phyloP scores from a whole-genome alignment of 208 protist genomes.

The Tetramitus jugosus region DNA sequence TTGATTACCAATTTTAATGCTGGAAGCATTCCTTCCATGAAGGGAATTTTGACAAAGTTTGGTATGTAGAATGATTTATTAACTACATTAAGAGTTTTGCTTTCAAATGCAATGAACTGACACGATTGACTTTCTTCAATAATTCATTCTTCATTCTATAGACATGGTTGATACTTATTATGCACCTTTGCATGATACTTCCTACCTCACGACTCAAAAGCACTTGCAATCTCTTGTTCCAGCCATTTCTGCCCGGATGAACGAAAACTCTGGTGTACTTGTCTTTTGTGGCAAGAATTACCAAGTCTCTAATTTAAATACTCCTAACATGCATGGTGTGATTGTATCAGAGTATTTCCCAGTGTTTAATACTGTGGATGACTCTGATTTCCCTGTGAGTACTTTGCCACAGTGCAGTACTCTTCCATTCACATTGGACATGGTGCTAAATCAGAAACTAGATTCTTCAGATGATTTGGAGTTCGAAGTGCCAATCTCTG shows the following conservation, averaged over 20 bases:
- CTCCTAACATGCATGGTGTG: neutral
- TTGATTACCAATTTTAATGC: conserved; percentile 16
- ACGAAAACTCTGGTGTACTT: neutral
- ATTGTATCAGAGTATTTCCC: neutral
- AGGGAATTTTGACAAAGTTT: neutral
- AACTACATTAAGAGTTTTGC: no score
- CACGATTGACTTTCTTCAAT: no score
- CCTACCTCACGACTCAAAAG: neutral
- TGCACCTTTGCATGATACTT: neutral
- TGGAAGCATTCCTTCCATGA: neutral
- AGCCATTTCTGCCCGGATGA: neutral
- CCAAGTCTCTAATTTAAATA: neutral
- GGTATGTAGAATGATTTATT: neutral
- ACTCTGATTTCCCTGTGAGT: neutral
- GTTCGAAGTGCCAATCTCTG: no score
- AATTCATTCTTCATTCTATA: no score
- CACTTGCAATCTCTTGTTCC: neutral
- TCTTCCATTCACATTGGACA: no score
- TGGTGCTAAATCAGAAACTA: no score
- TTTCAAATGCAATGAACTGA: no score
- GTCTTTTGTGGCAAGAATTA: conserved; percentile 11
- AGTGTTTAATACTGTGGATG: neutral
- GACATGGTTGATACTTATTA: neutral
- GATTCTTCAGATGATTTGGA: no score
- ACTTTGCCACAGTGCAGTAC: neutral